A percentile compares a stretch with the other conserved stretches of the same genome.
These are phyloP conservation scores for Mucor racemosus DNA, from an alignment of 371 early-diverging fungal genomes.

Conservation along the genomic window DNA sequence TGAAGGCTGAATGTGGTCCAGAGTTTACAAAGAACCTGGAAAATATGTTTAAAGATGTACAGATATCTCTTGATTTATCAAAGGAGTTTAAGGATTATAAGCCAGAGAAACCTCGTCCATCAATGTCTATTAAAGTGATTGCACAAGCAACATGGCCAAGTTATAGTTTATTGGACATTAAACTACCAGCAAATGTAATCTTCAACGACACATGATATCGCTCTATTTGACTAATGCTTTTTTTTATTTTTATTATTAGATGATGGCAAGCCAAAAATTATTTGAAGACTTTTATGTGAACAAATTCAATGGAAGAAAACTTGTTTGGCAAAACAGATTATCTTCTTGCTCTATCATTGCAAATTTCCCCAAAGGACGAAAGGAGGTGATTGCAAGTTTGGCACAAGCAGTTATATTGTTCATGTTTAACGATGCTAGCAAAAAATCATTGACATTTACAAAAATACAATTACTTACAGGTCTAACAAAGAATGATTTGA, in stretches of 20 bases:
- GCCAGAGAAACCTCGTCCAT: slow-evolving; percentile 48
- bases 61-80: slow-evolving; percentile 74
- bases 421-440: slow-evolving; percentile 69
- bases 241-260: slow-evolving; percentile 38
- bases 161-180: slow-evolving; percentile 70
- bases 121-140: slow-evolving; percentile 80
- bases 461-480: slow-evolving; percentile 70
- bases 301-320: slow-evolving; percentile 77
- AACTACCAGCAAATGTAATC: slow-evolving; percentile 70
- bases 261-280: slow-evolving; percentile 63
- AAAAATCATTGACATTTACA: slow-evolving; percentile 53
- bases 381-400: slow-evolving; percentile 77
- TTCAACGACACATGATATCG: neutral
- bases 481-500: slow-evolving; percentile 35
- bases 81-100: slow-evolving; percentile 43
- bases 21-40: slow-evolving; percentile 91
- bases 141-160: slow-evolving; percentile 92
- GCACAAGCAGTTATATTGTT: slow-evolving; percentile 79
- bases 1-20: slow-evolving; percentile 88
- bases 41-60: slow-evolving; percentile 93
- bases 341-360: slow-evolving; percentile 78
- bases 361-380: slow-evolving; percentile 56
- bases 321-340: slow-evolving; percentile 86
- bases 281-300: slow-evolving; percentile 78
- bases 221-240: neutral